phyloP scores from a whole-genome alignment of 192 early-diverging fungal species.

The Rhizoclosmatium sp. region DNA sequence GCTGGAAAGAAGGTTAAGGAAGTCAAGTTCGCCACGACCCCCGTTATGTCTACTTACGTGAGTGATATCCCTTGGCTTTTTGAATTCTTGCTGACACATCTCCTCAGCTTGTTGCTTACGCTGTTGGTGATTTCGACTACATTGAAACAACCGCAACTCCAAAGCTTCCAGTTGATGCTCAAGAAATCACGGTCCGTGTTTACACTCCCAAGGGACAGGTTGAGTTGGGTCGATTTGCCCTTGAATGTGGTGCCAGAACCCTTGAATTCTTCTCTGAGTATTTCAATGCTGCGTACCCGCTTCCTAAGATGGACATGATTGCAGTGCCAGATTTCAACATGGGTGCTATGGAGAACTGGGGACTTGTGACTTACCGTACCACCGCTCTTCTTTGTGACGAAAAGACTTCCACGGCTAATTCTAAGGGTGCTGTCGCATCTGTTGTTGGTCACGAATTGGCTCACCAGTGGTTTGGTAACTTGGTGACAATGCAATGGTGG shows the following conservation, averaged over 20 bases:
- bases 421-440: constrained; percentile 84
- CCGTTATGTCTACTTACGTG: constrained; percentile 90
- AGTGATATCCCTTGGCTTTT: not conserved
- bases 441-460: constrained; percentile 92
- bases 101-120: constrained; percentile 75
- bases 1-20: constrained; percentile 70
- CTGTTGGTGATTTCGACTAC: constrained; percentile 91
- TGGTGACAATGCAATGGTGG: constrained; percentile 98
- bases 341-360: constrained; percentile 68
- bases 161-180: constrained; percentile 62
- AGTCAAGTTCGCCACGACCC: constrained; percentile 88
- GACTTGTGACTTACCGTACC: constrained; percentile 90
- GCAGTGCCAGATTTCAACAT: constrained; percentile 91
- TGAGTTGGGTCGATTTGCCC: constrained; percentile 84
- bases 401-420: constrained; percentile 65
- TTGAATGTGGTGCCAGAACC: constrained; percentile 75
- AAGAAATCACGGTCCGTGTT: constrained; percentile 82
- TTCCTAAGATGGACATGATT: constrained; percentile 78
- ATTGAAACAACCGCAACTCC: constrained; percentile 80
- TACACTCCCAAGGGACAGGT: constrained; percentile 83
- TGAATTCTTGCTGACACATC: too few species aligned
- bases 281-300: constrained; percentile 86
- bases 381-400: constrained; percentile 86
- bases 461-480: constrained; percentile 84
- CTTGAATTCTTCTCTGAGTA: constrained; percentile 88